Evolutionary conservation across 305 asterid genomes (phyloP), one percentile per base, ranked within the genome.

Genomic region (Salvia sclarea): DNA sequence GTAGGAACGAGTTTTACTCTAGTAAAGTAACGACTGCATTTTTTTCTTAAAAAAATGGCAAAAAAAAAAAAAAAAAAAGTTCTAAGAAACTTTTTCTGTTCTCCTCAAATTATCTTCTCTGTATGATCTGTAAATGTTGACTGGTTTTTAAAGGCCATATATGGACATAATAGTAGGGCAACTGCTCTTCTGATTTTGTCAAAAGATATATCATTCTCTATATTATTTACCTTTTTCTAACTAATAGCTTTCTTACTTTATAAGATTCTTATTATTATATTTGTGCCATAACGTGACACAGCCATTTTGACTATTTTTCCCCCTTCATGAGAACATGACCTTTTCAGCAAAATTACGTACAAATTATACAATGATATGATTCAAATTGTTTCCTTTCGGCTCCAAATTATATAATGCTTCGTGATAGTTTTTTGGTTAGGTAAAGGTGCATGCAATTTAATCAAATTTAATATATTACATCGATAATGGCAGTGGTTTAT

Each of bases 131-230:
- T 38, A 50, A 22, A 52, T 16, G 40, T 60, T 41, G 73, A 74
- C 53, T 59, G 72, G 72, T 61, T 66, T 28, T 11, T 28, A 40
- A 20, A 58, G 58, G n/a, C 2, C 63, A 52, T 17, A 50, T 49
- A 40, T 8, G 66, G 72, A 61, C 50, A 61, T 35, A 47, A 62
- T 62, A 74, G 79, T 76, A 57, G 85, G 84, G 76, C 76, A 82
- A 52, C 83, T 64, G 67, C 82, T 76, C 77, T 78, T 61, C 66
- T 49, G 61, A 61, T 37, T 60, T 73, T 52, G 72, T 77, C 75
- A 71, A 69, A 28, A 2, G 11, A 18, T 52, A 25, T 47, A 25
- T 6, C 3, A 38, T n/a, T 11, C 0, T 25, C 14, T 5, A 2
- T 21, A 2, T 30, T 4, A 0, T 22, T 25, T 35, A 21, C 0